Evolutionary conservation across 176 grass and related monocot genomes (phyloP).

Genomic region (Triticum dicoccoides): DNA sequence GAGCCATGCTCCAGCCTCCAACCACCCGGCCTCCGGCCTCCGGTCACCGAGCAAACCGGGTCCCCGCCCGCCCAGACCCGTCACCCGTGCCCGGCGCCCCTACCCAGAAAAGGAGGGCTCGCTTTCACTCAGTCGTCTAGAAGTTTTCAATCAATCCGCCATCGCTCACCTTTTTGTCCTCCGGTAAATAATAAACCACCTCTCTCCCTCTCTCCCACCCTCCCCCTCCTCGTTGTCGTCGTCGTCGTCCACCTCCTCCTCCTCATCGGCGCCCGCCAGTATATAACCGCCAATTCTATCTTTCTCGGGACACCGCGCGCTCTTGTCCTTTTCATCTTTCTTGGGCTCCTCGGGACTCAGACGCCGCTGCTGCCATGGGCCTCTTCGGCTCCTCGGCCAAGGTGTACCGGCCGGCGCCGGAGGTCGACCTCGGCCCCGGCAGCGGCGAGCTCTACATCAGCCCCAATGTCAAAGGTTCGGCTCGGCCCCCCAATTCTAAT

Average conservation of each 20-base stretch:
- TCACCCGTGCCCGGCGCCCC: no score
- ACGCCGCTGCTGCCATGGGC: constrained; percentile 44
- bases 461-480: constrained; percentile 84
- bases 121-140: neutral
- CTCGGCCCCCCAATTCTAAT: neutral
- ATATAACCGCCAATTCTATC: constrained; percentile 46
- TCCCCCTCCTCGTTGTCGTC: neutral
- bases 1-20: no score
- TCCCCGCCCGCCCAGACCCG: neutral
- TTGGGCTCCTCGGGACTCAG: neutral
- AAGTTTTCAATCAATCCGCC: neutral
- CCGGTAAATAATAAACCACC: constrained; percentile 8
- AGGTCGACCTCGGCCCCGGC: constrained; percentile 75
- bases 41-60: neutral
- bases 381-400: constrained; percentile 64
- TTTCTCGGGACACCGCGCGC: neutral
- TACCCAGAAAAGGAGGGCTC: neutral
- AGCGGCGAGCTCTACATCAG: constrained; percentile 87
- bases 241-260: neutral
- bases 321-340: neutral
- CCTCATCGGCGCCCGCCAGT: neutral
- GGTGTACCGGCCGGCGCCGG: constrained; percentile 68
- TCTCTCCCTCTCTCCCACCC: neutral
- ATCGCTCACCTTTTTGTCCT: constrained; percentile 17
- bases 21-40: no score